Percentiles rank a stretch among this genome's conserved stretches.
Conservation (phyloP, 2,329 filamentous ascomycete genomes). For the Pseudogymnoascus sp. region DNA sequence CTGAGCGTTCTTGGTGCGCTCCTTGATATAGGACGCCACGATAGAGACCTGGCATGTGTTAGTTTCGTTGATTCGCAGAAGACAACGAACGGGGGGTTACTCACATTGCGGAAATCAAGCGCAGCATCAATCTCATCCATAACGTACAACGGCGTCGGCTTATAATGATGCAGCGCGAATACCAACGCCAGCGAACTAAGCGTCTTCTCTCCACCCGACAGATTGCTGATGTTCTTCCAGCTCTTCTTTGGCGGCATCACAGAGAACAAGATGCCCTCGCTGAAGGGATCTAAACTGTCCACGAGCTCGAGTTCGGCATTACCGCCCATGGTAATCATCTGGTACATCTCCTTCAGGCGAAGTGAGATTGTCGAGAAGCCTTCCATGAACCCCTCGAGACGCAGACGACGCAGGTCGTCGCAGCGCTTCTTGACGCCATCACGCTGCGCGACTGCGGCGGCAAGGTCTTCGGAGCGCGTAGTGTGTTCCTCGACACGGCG, state of each 20-base stretch:
- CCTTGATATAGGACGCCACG: constrained; percentile 97
- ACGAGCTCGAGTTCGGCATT: constrained; percentile 97
- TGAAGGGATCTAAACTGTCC: constrained; percentile 92
- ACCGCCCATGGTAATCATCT: constrained; percentile 99
- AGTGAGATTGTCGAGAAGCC: constrained; percentile 92
- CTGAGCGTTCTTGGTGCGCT: constrained; percentile 97
- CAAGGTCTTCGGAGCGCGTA: constrained; percentile 74
- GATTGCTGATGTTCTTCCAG: constrained; percentile 98
- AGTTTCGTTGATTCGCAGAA: constrained; percentile 9
- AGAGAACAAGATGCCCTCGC: constrained; percentile 91
- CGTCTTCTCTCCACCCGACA: constrained; percentile 96
- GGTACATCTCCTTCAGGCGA: constrained; percentile 98
- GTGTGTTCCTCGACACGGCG: constrained; percentile 78
- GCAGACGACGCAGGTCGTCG: constrained; percentile 82
- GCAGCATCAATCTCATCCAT: constrained; percentile 99
- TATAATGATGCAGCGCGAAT: constrained; percentile 97
- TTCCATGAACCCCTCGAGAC: constrained; percentile 96
- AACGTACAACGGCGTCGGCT: constrained; percentile 93
- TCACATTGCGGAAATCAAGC: constrained; percentile 93
- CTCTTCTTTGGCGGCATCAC: constrained; percentile 99
- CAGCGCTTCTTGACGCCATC: constrained; percentile 87
- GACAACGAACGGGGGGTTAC: constrained; percentile 32
- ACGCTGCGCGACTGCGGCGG: constrained; percentile 66
- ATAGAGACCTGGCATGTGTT: constrained; percentile 71
- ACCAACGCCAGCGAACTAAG: constrained; percentile 86